phyloP scores from a whole-genome alignment of 768 basidiomycete species.

The Infundibulicybe gibba region DNA sequence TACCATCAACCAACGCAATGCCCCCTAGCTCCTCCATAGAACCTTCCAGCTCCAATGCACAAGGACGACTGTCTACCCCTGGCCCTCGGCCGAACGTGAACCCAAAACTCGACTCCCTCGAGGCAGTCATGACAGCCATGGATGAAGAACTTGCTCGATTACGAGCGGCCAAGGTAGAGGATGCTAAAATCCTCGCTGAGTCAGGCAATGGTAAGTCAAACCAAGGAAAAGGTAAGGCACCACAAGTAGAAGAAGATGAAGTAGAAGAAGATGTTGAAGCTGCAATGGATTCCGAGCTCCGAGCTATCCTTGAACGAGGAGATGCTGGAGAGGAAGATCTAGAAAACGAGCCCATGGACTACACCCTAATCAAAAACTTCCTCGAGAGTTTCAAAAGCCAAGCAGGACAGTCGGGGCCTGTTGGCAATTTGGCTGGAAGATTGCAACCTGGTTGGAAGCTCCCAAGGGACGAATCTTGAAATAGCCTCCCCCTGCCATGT shows the following conservation, averaged over 20 bases:
- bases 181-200: constrained; percentile 4
- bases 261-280: constrained; percentile 68
- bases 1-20: constrained; percentile 6
- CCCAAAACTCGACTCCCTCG: constrained; percentile 85
- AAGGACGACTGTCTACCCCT: constrained; percentile 16
- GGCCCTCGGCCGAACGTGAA: constrained; percentile 46
- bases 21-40: neutral
- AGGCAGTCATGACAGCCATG: constrained; percentile 95
- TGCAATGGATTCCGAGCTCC: constrained; percentile 88
- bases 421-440: constrained; percentile 84
- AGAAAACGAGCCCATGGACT: constrained; percentile 61
- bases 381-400: constrained; percentile 95
- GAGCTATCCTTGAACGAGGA: constrained; percentile 49
- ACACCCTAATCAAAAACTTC: constrained; percentile 94
- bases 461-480: constrained; percentile 65
- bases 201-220: constrained; percentile 22
- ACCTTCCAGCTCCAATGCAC: constrained; percentile 1
- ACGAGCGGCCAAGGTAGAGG: constrained; percentile 21
- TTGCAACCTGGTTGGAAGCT: constrained; percentile 72
- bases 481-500: no score
- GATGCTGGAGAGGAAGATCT: constrained; percentile 54
- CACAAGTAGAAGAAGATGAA: constrained; percentile 27
- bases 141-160: constrained; percentile 71
- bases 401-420: constrained; percentile 85
- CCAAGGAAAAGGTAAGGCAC: constrained; percentile 41